Conservation (phyloP, 1,284 basidiomycete genomes). For the Apiotrichum akiyoshidainum region DNA sequence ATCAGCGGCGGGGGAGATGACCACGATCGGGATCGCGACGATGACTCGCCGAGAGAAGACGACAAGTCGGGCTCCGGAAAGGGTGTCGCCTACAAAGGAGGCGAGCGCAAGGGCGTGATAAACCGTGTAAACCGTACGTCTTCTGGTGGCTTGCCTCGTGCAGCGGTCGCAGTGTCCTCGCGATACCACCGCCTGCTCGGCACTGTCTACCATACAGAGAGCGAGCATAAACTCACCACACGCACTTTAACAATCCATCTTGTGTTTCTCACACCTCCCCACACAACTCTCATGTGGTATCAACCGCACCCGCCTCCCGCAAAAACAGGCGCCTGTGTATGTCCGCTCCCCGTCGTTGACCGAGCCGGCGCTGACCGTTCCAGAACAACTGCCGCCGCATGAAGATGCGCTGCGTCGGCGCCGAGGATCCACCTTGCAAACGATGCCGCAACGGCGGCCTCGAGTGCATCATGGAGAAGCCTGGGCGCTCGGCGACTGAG, state of each 20-base stretch:
- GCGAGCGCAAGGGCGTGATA: slow-evolving; percentile 39
- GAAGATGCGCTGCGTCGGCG: slow-evolving; percentile 64
- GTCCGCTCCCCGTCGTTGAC: slow-evolving; percentile 2
- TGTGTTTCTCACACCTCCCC: too few species aligned
- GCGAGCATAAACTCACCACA: too few species aligned
- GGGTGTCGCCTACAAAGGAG: slow-evolving; percentile 23
- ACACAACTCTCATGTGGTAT: too few species aligned
- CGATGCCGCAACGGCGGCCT: slow-evolving; percentile 79
- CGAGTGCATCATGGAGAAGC: slow-evolving; percentile 88
- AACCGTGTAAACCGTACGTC: slow-evolving; percentile 49
- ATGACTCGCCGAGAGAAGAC: slow-evolving; percentile 1
- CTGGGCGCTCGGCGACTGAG: slow-evolving; percentile 61
- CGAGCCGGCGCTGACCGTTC: neutral
- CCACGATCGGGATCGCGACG: neutral
- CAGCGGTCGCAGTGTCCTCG: too few species aligned
- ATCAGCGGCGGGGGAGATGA: neutral
- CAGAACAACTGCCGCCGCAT: slow-evolving; percentile 50
- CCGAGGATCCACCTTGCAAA: slow-evolving; percentile 89
- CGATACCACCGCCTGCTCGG: too few species aligned
- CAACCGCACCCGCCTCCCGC: too few species aligned
- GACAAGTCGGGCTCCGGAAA: neutral
- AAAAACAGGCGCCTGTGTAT: slow-evolving; percentile 41
- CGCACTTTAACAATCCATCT: neutral
- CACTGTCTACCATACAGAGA: too few species aligned
- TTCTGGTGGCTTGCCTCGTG: neutral